phyloP scores from a whole-genome alignment of 768 basidiomycete species.

The Tremella yokohamensis region DNA sequence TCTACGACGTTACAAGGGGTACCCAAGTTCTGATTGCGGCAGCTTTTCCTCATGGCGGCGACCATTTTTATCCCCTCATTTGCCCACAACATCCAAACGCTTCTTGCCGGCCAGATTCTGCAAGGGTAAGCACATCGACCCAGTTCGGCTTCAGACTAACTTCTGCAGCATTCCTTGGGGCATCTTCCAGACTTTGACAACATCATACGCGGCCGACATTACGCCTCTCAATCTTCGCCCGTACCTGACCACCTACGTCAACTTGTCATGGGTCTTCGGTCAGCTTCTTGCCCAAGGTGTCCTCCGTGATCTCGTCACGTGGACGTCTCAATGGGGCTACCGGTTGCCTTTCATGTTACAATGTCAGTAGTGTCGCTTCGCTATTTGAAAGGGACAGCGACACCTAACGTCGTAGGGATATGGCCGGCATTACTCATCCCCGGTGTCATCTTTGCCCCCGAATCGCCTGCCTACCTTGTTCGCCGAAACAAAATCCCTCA shows the following conservation, averaged over 20 bases:
- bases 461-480: slow-evolving; percentile 45
- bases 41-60: slow-evolving; percentile 21
- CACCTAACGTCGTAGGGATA: slow-evolving; percentile 8
- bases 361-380: neutral
- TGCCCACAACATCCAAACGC: slow-evolving; percentile 29
- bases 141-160: slow-evolving; percentile 2
- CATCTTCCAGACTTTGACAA: slow-evolving; percentile 48
- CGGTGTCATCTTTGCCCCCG: slow-evolving; percentile 36
- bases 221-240: slow-evolving; percentile 39
- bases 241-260: slow-evolving; percentile 37
- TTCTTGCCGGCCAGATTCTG: slow-evolving; percentile 39
- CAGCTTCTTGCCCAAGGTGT: slow-evolving; percentile 34
- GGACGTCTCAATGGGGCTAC: slow-evolving; percentile 11
- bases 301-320: slow-evolving; percentile 7
- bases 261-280: slow-evolving; percentile 36
- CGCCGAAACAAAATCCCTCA: slow-evolving; percentile 30
- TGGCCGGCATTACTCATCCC: slow-evolving; percentile 27
- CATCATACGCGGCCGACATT: slow-evolving; percentile 50
- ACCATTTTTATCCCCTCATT: slow-evolving; percentile 43
- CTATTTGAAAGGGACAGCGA: too few relatives aligned
- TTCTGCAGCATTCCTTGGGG: slow-evolving; percentile 48
- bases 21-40: neutral
- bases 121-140: neutral
- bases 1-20: neutral
- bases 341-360: slow-evolving; percentile 13